Percentiles rank a stretch among this genome's conserved stretches.
These are phyloP conservation scores for Umbilicus rupestris DNA, from an alignment of 164 flowering plant species.

Conservation along the genomic window DNA sequence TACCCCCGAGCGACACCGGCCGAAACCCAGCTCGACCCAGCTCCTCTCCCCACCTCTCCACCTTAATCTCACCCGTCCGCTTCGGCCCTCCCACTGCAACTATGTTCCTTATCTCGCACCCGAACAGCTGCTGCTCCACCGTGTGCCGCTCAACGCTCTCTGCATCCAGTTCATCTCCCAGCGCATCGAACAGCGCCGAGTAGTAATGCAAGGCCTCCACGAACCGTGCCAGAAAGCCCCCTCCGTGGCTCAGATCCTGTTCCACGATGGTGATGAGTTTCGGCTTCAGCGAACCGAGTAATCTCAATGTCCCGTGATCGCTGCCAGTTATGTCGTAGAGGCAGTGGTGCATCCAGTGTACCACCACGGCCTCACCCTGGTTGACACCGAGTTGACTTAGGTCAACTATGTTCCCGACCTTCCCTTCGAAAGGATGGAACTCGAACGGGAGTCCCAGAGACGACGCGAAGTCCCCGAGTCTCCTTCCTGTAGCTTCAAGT, in stretches of 20 bases:
- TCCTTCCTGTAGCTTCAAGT: slow-evolving; percentile 58
- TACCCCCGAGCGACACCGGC: slow-evolving; percentile 65
- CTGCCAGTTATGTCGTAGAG: slow-evolving; percentile 76
- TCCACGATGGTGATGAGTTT: slow-evolving; percentile 68
- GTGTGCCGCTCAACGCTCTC: slow-evolving; percentile 52
- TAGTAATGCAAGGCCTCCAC: slow-evolving; percentile 90
- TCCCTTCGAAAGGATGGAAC: slow-evolving; percentile 59
- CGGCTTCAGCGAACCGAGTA: slow-evolving; percentile 43
- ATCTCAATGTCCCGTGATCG: slow-evolving; percentile 42
- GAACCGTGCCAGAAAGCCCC: slow-evolving; percentile 62
- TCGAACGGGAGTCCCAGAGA: slow-evolving; percentile 72
- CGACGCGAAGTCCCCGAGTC: slow-evolving; percentile 77
- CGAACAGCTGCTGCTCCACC: slow-evolving; percentile 84
- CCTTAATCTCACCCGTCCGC: slow-evolving; percentile 63
- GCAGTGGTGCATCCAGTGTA: slow-evolving; percentile 90
- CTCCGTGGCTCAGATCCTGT: slow-evolving; percentile 69
- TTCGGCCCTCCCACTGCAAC: slow-evolving; percentile 83
- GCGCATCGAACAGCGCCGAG: slow-evolving; percentile 86
- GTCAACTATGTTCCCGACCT: slow-evolving; percentile 46
- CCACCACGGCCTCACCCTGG: slow-evolving; percentile 44
- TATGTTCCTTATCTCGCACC: slow-evolving; percentile 76
- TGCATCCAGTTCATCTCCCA: slow-evolving; percentile 57
- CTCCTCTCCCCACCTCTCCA: slow-evolving; percentile 83
- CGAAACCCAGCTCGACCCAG: slow-evolving; percentile 51
- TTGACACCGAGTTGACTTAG: slow-evolving; percentile 32